phyloP scores from a whole-genome alignment of 2,329 filamentous ascomycete genomes.

The Aureobasidium leucospermi region DNA sequence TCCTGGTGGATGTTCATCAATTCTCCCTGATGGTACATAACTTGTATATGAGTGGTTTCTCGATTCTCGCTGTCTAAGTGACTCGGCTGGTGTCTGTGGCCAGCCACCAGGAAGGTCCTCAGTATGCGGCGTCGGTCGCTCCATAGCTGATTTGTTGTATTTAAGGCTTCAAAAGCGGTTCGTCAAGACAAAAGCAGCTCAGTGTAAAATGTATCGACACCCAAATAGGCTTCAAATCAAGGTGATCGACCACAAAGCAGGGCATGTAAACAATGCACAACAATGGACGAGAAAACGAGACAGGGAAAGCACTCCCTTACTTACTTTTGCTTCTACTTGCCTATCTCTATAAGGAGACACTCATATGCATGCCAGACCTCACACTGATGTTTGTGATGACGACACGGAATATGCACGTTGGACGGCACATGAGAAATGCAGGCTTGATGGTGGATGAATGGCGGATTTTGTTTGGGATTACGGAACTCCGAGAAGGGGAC shows the following conservation, averaged over 20 bases:
- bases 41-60: slow-evolving; percentile 22
- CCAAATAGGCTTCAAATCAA: neutral
- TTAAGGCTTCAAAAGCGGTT: neutral
- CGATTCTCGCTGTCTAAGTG: slow-evolving; percentile 1
- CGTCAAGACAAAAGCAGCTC: neutral
- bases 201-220: neutral
- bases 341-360: neutral
- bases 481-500: neutral
- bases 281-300: neutral
- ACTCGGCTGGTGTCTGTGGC: slow-evolving; percentile 29
- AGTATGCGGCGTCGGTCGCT: slow-evolving; percentile 26
- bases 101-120: slow-evolving; percentile 30
- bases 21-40: neutral
- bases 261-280: neutral
- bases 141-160: slow-evolving; percentile 9
- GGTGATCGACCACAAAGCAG: neutral
- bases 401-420: slow-evolving; percentile 2
- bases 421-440: neutral
- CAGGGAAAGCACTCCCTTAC: neutral
- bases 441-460: neutral
- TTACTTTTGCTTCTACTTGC: neutral
- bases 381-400: neutral
- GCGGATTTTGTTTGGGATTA: neutral
- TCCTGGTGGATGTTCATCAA: neutral
- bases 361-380: neutral